These are phyloP conservation scores for Torulaspora globosa DNA, from an alignment of 1,139 yeast genomes.

Conservation along the genomic window DNA sequence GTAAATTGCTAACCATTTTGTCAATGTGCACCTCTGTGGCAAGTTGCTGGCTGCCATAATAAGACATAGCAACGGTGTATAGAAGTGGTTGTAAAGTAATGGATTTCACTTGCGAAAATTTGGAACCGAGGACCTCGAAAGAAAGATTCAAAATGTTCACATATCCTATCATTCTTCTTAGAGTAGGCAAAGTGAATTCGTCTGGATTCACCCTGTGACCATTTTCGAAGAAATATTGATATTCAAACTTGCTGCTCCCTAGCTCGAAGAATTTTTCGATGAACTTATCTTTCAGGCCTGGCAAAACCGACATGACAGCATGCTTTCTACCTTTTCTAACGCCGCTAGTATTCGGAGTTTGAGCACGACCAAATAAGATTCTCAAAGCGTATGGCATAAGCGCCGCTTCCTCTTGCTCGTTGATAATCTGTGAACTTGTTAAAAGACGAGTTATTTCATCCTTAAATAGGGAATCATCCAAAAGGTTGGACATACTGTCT, in stretches of 20 bases:
- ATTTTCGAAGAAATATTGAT: constrained; percentile 39
- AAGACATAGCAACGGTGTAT: constrained; percentile 55
- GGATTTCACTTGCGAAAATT: constrained; percentile 48
- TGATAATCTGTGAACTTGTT: constrained; percentile 51
- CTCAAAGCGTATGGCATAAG: constrained; percentile 74
- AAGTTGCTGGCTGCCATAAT: constrained; percentile 41
- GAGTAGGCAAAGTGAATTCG: constrained; percentile 25
- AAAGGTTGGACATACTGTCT: constrained; percentile 66
- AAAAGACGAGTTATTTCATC: constrained; percentile 75
- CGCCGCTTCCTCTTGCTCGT: constrained; percentile 51
- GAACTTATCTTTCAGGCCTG: constrained; percentile 53
- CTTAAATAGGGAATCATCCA: constrained; percentile 79
- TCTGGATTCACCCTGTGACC: constrained; percentile 28
- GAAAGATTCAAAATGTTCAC: constrained; percentile 64
- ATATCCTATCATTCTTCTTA: constrained; percentile 67
- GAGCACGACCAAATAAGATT: constrained; percentile 83
- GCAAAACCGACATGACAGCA: constrained; percentile 71
- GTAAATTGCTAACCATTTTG: constrained; percentile 50
- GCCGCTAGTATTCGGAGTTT: constrained; percentile 54
- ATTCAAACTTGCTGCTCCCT: constrained; percentile 55
- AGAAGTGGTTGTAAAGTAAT: constrained; percentile 58
- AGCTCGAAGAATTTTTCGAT: constrained; percentile 58
- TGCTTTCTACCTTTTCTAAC: constrained; percentile 68
- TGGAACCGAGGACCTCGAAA: constrained; percentile 58
- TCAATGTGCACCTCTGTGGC: constrained; percentile 32